Evolutionary conservation across 2,329 filamentous ascomycete genomes (phyloP).

Genomic region (Verticillium isaacii): DNA sequence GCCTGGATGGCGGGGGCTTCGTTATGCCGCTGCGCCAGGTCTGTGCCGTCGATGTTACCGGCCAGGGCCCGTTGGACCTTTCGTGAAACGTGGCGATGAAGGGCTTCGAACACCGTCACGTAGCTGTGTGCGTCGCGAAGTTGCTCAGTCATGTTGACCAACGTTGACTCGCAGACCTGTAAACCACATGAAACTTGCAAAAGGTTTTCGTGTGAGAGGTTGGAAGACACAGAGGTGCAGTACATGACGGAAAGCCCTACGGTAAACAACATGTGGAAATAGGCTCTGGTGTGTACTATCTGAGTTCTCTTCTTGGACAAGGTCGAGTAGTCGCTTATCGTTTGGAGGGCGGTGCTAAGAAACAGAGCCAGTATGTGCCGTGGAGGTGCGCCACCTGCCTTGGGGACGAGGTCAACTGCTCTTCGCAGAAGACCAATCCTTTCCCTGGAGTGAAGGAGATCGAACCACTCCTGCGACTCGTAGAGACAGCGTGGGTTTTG

Average conservation of each 20-base stretch:
- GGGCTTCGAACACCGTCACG: slow-evolving; percentile 18
- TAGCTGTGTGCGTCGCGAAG: slow-evolving; percentile 21
- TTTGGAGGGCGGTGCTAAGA: slow-evolving; percentile 26
- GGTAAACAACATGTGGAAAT: slow-evolving; percentile 42
- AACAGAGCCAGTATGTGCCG: slow-evolving; percentile 25
- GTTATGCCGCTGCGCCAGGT: background rate
- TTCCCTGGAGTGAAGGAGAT: slow-evolving; percentile 35
- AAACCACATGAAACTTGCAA: slow-evolving; percentile 6
- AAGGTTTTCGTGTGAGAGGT: slow-evolving; percentile 1
- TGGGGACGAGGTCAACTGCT: slow-evolving; percentile 33
- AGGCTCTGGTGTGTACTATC: slow-evolving; percentile 40
- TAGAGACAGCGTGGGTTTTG: slow-evolving; percentile 31
- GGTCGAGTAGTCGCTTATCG: slow-evolving; percentile 31
- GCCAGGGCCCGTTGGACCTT: slow-evolving; percentile 6
- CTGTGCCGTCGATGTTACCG: background rate
- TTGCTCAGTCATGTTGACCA: slow-evolving; percentile 19
- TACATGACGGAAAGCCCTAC: slow-evolving; percentile 34
- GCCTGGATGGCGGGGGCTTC: background rate
- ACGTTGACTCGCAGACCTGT: slow-evolving; percentile 14
- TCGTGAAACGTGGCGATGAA: slow-evolving; percentile 16
- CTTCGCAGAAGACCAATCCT: slow-evolving; percentile 32
- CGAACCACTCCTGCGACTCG: slow-evolving; percentile 37
- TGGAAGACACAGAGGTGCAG: slow-evolving; percentile 12
- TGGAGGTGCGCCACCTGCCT: slow-evolving; percentile 24
- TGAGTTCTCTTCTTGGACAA: slow-evolving; percentile 24